Evolutionary conservation across 768 basidiomycete species (phyloP), one percentile per base, ranked within the genome.

Genomic region (Naganishia antarctica): DNA sequence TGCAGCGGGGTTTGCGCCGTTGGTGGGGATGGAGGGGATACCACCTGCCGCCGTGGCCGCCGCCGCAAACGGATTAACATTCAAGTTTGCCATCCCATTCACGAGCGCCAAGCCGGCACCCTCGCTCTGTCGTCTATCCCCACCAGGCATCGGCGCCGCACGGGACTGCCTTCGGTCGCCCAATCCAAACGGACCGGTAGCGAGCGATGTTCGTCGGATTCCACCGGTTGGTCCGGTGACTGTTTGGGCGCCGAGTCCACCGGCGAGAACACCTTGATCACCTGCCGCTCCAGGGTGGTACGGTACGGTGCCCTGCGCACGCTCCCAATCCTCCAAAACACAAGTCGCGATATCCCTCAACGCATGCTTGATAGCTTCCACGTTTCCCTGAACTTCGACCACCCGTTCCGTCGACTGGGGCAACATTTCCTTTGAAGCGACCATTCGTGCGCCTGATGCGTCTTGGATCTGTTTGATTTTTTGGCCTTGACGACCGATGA

Each of bases 391-490:
- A 49, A 99, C 90, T 78, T 98, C 96, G 61, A 99, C 96, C 71
- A 98, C 89, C 69, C 96, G 90, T 79, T 99, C 96, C 49, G 96
- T 99, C 32, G 94, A 98, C 79, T 98, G 96, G 32, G 96, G 93
- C 47, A 99, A 84, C 89, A 98, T 97, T 74, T 98, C 96, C 79
- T 98, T 98, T 66, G 90, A 90, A 46, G 96, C 96, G 62, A 97
- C 88, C 93, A 99, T 99, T 62, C 96, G 88, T 21, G 91, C 92
- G 57, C 92, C 91, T 41, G 94, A 94, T 49, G 83, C 81, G 78
- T 97, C 94, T 77, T 99, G 96, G 76, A 99, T 98, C 74, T 91
- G 89, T 81, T 98, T 97, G 79, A 99, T 98, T 85, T 96, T 97
- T 78, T 90, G 85, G 71, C 96, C 96, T 60, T 81, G 88, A 69